These are phyloP conservation scores for Guadua angustifolia DNA, from an alignment of 176 grass and related monocot species.

Conservation along the genomic window DNA sequence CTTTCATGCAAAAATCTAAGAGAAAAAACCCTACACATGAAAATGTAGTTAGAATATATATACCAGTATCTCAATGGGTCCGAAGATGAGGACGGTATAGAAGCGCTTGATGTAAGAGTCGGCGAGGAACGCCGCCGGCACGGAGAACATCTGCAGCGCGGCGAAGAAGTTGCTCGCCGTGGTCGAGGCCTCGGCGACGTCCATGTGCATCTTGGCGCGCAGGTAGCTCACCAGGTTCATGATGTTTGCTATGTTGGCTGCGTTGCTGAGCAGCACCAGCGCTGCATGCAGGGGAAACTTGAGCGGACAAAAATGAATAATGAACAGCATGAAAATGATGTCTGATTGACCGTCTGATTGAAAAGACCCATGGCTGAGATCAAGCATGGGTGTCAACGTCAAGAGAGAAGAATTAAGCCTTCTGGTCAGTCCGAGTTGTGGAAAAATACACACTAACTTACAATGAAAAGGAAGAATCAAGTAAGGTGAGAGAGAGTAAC, in stretches of 20 bases:
- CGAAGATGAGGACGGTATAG: conserved; percentile 54
- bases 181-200: conserved; percentile 49
- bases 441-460: too few relatives aligned
- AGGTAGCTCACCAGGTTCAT: conserved; percentile 70
- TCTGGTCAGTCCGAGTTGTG: neutral
- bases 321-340: neutral
- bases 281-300: conserved; percentile 16
- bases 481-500: neutral
- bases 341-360: neutral
- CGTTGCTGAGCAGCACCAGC: conserved; percentile 48
- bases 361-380: neutral
- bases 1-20: neutral
- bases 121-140: conserved; percentile 60
- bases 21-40: neutral
- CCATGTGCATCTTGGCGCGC: conserved; percentile 51
- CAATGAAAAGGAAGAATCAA: neutral
- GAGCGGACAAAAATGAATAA: neutral
- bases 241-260: conserved; percentile 53
- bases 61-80: conserved; percentile 57
- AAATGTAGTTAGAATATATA: neutral
- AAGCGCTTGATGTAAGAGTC: conserved; percentile 70
- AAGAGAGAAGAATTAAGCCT: neutral
- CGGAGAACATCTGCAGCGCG: conserved; percentile 54
- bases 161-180: conserved; percentile 57
- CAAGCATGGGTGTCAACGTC: neutral